Evolutionary conservation across 768 basidiomycete species (phyloP).

Genomic region (Suillus ampliporus): DNA sequence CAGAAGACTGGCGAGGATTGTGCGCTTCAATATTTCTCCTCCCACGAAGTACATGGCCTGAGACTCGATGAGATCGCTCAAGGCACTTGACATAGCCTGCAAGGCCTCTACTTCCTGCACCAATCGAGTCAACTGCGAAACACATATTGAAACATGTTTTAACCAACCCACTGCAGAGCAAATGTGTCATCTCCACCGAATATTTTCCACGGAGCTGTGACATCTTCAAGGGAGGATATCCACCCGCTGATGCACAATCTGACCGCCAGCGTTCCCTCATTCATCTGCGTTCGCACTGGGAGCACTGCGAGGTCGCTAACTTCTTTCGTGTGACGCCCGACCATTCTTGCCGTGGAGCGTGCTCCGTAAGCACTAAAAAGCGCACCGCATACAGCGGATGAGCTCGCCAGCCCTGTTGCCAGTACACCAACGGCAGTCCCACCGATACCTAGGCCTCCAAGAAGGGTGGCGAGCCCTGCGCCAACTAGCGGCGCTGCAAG

Average conservation of each 20-base stretch:
- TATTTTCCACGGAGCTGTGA: constrained; percentile 57
- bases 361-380: constrained; percentile 65
- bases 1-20: constrained; percentile 55
- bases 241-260: constrained; percentile 63
- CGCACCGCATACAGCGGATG: constrained; percentile 60
- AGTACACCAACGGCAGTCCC: constrained; percentile 57
- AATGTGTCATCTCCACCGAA: constrained; percentile 56
- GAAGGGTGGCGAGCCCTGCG: constrained; percentile 53
- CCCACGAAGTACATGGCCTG: constrained; percentile 58
- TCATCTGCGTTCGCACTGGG: constrained; percentile 44
- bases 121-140: constrained; percentile 4
- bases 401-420: constrained; percentile 58
- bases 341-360: constrained; percentile 51
- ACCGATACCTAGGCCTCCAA: constrained; percentile 58
- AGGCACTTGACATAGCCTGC: constrained; percentile 52
- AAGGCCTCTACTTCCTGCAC: constrained; percentile 60
- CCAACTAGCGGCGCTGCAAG: constrained; percentile 63
- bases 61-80: constrained; percentile 48
- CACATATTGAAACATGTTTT: not conserved
- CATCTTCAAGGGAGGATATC: constrained; percentile 50
- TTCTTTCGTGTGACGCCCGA: constrained; percentile 55
- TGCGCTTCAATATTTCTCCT: constrained; percentile 53
- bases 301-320: constrained; percentile 58
- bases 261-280: constrained; percentile 53
- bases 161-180: constrained; percentile 60